Evolutionary conservation across 352 stramenopile genomes (phyloP).

Genomic region (Blastocystis sp.): DNA sequence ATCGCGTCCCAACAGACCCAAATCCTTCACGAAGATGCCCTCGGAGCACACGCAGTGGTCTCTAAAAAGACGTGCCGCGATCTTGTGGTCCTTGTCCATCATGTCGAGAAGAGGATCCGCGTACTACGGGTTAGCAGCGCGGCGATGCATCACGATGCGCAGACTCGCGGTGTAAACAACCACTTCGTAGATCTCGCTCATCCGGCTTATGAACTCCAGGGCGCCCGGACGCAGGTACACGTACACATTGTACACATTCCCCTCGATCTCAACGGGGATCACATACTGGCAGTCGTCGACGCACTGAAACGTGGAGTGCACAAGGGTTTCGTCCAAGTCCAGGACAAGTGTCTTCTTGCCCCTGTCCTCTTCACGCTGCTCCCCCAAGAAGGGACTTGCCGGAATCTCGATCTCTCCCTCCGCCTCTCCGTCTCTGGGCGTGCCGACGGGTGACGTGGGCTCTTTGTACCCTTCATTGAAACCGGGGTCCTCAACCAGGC

Average conservation of each 20-base stretch:
- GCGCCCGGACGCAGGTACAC: constrained; percentile 86
- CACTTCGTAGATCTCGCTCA: constrained; percentile 93
- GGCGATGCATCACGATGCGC: constrained; percentile 76
- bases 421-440: background rate
- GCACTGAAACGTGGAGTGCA: constrained; percentile 91
- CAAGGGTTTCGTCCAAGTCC: constrained; percentile 94
- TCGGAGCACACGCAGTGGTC: constrained; percentile 92
- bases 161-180: constrained; percentile 95
- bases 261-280: constrained; percentile 92
- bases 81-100: constrained; percentile 84
- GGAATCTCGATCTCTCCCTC: background rate
- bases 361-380: constrained; percentile 73
- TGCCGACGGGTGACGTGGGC: background rate
- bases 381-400: constrained; percentile 67
- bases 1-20: constrained; percentile 87
- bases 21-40: constrained; percentile 93
- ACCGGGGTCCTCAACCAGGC: background rate
- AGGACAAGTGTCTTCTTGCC: constrained; percentile 86
- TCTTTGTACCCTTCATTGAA: background rate
- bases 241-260: constrained; percentile 81
- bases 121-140: constrained; percentile 77
- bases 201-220: constrained; percentile 90
- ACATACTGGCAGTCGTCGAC: constrained; percentile 90
- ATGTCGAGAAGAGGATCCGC: constrained; percentile 92
- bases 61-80: constrained; percentile 84